phyloP scores from a whole-genome alignment of 805 yeast genomes.

The Saturnispora halmiae region DNA sequence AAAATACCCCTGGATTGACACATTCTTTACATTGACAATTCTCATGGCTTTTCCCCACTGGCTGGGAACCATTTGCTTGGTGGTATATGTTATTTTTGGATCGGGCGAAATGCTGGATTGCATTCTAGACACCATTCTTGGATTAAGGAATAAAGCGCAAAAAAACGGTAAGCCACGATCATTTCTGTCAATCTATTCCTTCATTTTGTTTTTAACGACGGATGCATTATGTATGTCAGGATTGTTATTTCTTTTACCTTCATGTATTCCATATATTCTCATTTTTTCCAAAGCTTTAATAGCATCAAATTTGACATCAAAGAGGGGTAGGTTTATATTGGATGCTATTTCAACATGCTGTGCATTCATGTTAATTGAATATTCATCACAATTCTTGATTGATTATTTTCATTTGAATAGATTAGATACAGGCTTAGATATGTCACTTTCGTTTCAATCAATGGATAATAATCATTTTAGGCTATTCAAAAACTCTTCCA shows the following conservation, averaged over 20 bases:
- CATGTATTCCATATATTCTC: constrained; percentile 21
- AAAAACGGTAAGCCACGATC: constrained; percentile 16
- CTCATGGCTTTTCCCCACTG: constrained; percentile 24
- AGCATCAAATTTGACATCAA: constrained; percentile 28
- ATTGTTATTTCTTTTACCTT: constrained; percentile 19
- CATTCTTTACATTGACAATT: constrained; percentile 9
- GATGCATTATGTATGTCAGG: constrained; percentile 17
- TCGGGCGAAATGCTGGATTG: constrained; percentile 22
- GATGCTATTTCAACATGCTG: constrained; percentile 25
- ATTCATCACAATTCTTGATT: constrained; percentile 9
- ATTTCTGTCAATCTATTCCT: constrained; percentile 8
- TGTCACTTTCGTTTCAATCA: constrained; percentile 7
- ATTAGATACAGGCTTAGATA: constrained; percentile 7
- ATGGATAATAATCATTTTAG: constrained; percentile 9
- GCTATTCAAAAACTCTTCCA: constrained; percentile 7
- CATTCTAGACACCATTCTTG: constrained; percentile 22
- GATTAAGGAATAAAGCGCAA: too few relatives aligned
- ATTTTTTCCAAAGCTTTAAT: constrained; percentile 28
- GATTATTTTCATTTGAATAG: constrained; percentile 12
- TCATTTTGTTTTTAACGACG: constrained; percentile 12
- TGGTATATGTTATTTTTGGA: constrained; percentile 21
- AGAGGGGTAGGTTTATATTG: constrained; percentile 20
- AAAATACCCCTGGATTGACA: constrained; percentile 7
- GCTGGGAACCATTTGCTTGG: constrained; percentile 18
- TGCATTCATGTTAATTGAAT: constrained; percentile 17